A percentile compares a stretch with the other conserved stretches of the same genome.
Evolutionary conservation across 1,139 yeast genomes (phyloP).

Genomic region (Candida tetrigidarum): DNA sequence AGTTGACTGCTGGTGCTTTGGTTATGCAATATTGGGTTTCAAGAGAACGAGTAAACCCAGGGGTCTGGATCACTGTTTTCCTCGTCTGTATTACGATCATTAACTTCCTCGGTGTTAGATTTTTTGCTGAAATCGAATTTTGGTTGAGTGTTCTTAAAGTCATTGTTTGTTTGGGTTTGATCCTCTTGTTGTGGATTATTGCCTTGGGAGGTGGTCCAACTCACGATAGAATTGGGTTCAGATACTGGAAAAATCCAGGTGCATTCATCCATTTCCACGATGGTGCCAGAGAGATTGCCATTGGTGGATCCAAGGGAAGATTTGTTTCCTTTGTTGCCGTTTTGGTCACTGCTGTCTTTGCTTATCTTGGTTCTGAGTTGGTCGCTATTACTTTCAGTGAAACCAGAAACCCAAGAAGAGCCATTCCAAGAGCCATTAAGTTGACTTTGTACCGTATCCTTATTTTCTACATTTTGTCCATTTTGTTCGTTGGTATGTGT

Average conservation of each 20-base stretch:
- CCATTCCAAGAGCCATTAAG: slow-evolving; percentile 48
- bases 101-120: slow-evolving; percentile 49
- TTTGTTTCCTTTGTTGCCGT: slow-evolving; percentile 42
- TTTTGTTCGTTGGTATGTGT: slow-evolving; percentile 50
- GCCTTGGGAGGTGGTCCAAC: slow-evolving; percentile 59
- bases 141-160: slow-evolving; percentile 64
- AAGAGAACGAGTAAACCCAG: slow-evolving; percentile 35
- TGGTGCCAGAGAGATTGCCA: slow-evolving; percentile 24
- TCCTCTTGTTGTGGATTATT: slow-evolving; percentile 44
- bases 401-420: slow-evolving; percentile 48
- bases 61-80: slow-evolving; percentile 33
- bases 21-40: slow-evolving; percentile 30
- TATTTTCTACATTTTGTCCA: slow-evolving; percentile 49
- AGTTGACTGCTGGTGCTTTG: slow-evolving; percentile 31
- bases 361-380: slow-evolving; percentile 79
- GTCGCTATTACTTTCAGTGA: slow-evolving; percentile 50
- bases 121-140: slow-evolving; percentile 69
- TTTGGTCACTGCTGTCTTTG: slow-evolving; percentile 57
- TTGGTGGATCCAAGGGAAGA: slow-evolving; percentile 59
- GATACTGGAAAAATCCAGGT: slow-evolving; percentile 67
- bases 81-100: slow-evolving; percentile 25
- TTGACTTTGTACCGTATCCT: slow-evolving; percentile 52
- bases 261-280: slow-evolving; percentile 45
- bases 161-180: slow-evolving; percentile 40
- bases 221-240: slow-evolving; percentile 62